Base-by-base conservation (phyloP, 495 filamentous ascomycete species). In the Ramalina intermedia region DNA sequence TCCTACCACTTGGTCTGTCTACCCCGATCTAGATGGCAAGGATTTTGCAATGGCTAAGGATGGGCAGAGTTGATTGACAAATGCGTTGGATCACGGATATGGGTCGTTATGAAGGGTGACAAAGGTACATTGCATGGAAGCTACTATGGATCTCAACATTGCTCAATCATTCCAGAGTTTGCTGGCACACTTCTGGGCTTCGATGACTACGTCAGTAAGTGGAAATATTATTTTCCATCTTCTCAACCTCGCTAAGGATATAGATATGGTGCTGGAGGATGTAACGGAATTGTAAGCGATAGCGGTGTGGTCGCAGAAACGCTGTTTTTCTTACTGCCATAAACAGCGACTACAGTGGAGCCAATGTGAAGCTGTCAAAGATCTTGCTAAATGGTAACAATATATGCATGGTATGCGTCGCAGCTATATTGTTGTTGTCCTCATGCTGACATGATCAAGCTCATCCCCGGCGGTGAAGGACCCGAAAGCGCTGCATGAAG, bases 181-280 rank as follows among this genome's bases (percentile, higher is more conserved):
- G 80, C 84, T 47, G 91, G 91, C 37, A 96, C 86, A 6, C 70
- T 98, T 20, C 74, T 94, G 33, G 91, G 91, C 2, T 98, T 96
- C 58, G 91, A 98, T 64, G 91, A 98, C 75, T 98, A 95, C 69
- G 91, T 98, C 72, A 98, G 88, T 95, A 79, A 68, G 90, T 94
- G 58, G 16, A 37, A 8, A 46, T 27, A 53, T 23, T 49, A 7
- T 48, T 48, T 27, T 26, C 24, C 23, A 24, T 24, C 23, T 24
- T 33, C 29, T 7, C 7, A 33, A 11, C 29, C 8, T 49, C 33
- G 46, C 48, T 57, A 48, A 58, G 21, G 37, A 27, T 41, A 40
- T 55, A 96, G 90, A 96, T 63, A 98, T 98, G 90, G 91, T 96
- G 17, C 66, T 98, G 20, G 89, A 95, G 58, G 86, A 98, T 58